phyloP scores from a whole-genome alignment of 78 protist species.

The Planoprotostelium fungivorum region DNA sequence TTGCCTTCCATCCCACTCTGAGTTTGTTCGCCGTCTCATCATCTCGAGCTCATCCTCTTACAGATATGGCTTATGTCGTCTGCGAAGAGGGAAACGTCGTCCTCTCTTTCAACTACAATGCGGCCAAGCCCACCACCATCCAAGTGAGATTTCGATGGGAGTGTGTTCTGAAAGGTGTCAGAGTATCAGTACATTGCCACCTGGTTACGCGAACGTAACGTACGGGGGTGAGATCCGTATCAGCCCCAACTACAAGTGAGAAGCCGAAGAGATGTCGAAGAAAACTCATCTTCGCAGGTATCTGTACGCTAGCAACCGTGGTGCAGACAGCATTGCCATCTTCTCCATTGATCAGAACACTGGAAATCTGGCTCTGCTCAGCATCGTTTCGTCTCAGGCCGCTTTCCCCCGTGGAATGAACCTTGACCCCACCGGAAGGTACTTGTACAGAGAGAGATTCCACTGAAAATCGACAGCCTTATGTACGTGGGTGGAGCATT shows the following conservation, averaged over 20 bases:
- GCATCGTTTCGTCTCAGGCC: background rate
- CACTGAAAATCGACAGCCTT: background rate
- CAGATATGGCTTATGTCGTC: background rate
- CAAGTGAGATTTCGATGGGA: background rate
- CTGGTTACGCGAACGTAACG: background rate
- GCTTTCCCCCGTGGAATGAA: background rate
- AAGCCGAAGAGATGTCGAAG: no score
- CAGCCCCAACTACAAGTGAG: background rate
- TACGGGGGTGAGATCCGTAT: background rate
- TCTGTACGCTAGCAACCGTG: background rate
- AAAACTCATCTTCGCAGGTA: background rate
- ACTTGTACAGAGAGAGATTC: background rate
- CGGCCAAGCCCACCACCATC: background rate
- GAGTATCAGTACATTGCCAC: background rate
- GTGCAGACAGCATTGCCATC: background rate
- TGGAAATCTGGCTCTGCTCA: background rate
- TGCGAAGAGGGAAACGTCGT: background rate
- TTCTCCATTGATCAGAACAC: background rate
- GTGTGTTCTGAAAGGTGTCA: background rate
- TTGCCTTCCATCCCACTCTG: background rate
- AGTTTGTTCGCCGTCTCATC: background rate
- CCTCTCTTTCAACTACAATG: background rate
- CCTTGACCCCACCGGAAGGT: background rate
- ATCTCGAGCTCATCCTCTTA: background rate
- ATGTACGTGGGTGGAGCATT: background rate